phyloP scores from a whole-genome alignment of 441 rosid genomes.

The Corymbia citriodora region DNA sequence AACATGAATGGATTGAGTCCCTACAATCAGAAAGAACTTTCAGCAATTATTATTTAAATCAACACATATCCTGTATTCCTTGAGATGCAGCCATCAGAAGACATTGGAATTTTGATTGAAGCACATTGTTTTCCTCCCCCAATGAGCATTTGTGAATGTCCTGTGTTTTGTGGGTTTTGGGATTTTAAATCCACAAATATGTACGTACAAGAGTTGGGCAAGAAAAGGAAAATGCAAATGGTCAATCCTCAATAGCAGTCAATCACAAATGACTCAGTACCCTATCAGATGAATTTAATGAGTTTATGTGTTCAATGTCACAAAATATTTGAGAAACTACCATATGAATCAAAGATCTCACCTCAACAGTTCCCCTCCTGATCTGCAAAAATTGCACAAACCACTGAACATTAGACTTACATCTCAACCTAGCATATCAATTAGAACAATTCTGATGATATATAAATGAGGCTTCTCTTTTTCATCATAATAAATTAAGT shows the following conservation, averaged over 20 bases:
- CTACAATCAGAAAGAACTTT: constrained; percentile 13
- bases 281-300: not conserved
- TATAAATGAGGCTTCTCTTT: not conserved
- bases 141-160: not conserved
- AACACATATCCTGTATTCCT: not conserved
- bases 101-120: not conserved
- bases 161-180: not conserved
- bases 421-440: not conserved
- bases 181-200: not conserved
- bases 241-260: not conserved
- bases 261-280: not conserved
- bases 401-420: not conserved
- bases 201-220: not conserved
- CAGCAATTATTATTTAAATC: not conserved
- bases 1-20: constrained; percentile 85
- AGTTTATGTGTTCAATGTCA: not conserved
- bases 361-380: constrained; percentile 77
- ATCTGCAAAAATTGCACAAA: constrained; percentile 37
- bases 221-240: not conserved
- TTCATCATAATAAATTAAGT: not conserved
- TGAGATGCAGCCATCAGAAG: not conserved
- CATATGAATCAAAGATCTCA: constrained; percentile 10
- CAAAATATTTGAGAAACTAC: not conserved
- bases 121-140: not conserved
- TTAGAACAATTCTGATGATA: not conserved